Percentiles rank a stretch among this genome's conserved stretches.
Evolutionary conservation across 2,329 filamentous ascomycete species (phyloP).

Genomic region (Colletotrichum cordylinicola): DNA sequence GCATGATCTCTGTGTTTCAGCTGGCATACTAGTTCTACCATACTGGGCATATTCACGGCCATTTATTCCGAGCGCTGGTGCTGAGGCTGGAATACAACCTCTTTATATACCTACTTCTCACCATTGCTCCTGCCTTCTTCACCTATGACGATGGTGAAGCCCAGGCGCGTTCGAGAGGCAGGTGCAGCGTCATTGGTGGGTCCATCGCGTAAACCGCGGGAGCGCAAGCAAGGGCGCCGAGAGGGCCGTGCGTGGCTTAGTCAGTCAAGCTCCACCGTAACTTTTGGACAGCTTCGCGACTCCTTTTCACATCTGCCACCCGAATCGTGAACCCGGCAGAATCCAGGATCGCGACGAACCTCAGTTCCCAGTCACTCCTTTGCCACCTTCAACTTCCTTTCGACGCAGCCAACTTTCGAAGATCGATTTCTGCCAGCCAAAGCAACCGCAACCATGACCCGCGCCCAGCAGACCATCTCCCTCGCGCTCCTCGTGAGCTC

Average conservation of each 20-base stretch:
- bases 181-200: background rate
- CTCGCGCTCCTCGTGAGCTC: constrained; percentile 87
- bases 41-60: too few relatives aligned
- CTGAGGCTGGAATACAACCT: too few relatives aligned
- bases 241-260: background rate
- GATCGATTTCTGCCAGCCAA: background rate
- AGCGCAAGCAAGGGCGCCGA: background rate
- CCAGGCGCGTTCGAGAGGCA: background rate
- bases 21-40: too few relatives aligned
- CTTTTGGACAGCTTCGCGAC: constrained; percentile 23
- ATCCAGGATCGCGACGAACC: background rate
- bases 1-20: too few relatives aligned
- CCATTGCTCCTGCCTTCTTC: background rate
- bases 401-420: background rate
- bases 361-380: constrained; percentile 17
- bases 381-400: background rate
- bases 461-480: constrained; percentile 91
- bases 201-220: background rate
- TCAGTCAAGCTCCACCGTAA: background rate
- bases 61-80: too few relatives aligned
- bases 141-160: background rate
- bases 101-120: too few relatives aligned
- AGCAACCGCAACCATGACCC: constrained; percentile 72
- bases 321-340: background rate
- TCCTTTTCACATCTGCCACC: constrained; percentile 16